Evolutionary conservation across 805 yeast species (phyloP).

Genomic region (Metschnikowia peoriensis): DNA sequence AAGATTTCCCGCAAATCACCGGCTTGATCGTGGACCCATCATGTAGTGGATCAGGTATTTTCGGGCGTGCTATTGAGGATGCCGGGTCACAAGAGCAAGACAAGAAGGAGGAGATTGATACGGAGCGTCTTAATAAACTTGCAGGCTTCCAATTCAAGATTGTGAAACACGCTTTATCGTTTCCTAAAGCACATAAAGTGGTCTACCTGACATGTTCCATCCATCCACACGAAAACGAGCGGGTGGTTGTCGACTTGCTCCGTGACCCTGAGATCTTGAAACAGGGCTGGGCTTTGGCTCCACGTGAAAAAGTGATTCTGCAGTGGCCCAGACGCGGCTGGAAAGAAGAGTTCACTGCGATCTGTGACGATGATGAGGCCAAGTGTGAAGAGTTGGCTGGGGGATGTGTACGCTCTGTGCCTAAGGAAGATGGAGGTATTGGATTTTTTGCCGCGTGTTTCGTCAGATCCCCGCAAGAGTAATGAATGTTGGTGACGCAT

Average conservation of each 20-base stretch:
- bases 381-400: slow-evolving; percentile 55
- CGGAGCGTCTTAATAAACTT: slow-evolving; percentile 66
- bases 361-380: slow-evolving; percentile 42
- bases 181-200: slow-evolving; percentile 72
- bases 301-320: slow-evolving; percentile 67
- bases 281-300: slow-evolving; percentile 73
- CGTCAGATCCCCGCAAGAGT: slow-evolving; percentile 34
- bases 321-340: slow-evolving; percentile 86
- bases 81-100: slow-evolving; percentile 40
- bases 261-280: slow-evolving; percentile 60
- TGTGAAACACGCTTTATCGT: slow-evolving; percentile 81
- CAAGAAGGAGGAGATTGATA: slow-evolving; percentile 35
- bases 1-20: slow-evolving; percentile 60
- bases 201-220: slow-evolving; percentile 96
- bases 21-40: slow-evolving; percentile 94
- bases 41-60: slow-evolving; percentile 96
- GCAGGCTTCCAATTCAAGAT: slow-evolving; percentile 86
- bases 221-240: slow-evolving; percentile 90
- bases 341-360: slow-evolving; percentile 58
- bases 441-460: slow-evolving; percentile 97
- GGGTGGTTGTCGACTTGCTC: slow-evolving; percentile 79
- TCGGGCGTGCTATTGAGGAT: slow-evolving; percentile 77
- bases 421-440: slow-evolving; percentile 94
- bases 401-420: slow-evolving; percentile 82
- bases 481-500: neutral